Percentiles rank a stretch among this genome's conserved stretches.
Evolutionary conservation across 495 filamentous ascomycete genomes (phyloP).

Genomic region (Glutinoglossum americanum): DNA sequence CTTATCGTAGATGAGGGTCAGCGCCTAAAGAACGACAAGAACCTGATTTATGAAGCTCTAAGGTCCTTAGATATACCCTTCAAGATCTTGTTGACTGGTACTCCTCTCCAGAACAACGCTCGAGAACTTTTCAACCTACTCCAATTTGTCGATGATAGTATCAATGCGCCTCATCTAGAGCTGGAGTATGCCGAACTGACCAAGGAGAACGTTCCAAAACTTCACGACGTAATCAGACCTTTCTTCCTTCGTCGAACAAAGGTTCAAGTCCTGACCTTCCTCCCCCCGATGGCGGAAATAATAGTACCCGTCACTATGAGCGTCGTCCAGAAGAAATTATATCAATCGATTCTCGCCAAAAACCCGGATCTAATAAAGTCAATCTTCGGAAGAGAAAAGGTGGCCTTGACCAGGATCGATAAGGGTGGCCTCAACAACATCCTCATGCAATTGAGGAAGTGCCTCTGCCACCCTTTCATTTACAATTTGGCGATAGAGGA

Average conservation of each 20-base stretch:
- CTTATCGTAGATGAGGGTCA: constrained; percentile 93
- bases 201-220: constrained; percentile 51
- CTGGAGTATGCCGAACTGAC: constrained; percentile 50
- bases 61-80: constrained; percentile 50
- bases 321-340: constrained; percentile 77
- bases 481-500: constrained; percentile 85
- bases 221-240: constrained; percentile 71
- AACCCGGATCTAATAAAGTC: constrained; percentile 76
- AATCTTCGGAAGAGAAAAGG: constrained; percentile 40
- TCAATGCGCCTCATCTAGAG: constrained; percentile 53
- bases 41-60: constrained; percentile 54
- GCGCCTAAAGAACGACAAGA: constrained; percentile 82
- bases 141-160: constrained; percentile 61
- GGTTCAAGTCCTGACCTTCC: constrained; percentile 63
- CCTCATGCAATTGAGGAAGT: constrained; percentile 85
- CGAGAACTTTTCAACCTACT: constrained; percentile 87
- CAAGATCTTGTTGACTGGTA: constrained; percentile 68
- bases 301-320: constrained; percentile 90
- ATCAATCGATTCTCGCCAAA: constrained; percentile 78
- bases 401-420: constrained; percentile 37
- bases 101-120: constrained; percentile 87
- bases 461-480: constrained; percentile 85
- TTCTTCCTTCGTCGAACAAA: constrained; percentile 77
- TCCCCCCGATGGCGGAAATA: constrained; percentile 83
- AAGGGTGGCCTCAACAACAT: constrained; percentile 74